These are phyloP conservation scores for Hyphopichia khmerensis DNA, from an alignment of 1,139 yeast genomes.

Conservation along the genomic window DNA sequence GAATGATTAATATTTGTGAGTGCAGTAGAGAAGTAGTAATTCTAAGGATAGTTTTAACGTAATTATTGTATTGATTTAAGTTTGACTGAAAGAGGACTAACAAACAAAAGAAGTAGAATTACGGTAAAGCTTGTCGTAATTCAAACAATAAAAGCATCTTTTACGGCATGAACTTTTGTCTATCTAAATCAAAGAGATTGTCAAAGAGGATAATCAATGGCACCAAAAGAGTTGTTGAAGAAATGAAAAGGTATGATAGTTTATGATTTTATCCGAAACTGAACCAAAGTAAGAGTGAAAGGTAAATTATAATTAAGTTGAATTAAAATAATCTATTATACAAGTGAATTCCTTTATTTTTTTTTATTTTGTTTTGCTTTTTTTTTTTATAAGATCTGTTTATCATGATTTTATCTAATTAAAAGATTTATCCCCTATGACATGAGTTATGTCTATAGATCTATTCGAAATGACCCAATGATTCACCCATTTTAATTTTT, in stretches of 20 bases:
- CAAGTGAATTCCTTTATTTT: not conserved
- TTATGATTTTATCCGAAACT: not conserved
- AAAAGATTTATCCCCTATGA: not conserved
- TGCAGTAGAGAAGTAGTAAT: no score
- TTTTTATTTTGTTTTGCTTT: no score
- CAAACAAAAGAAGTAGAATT: not conserved
- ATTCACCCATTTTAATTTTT: constrained; percentile 81
- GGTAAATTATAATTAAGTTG: not conserved
- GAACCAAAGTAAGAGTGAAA: not conserved
- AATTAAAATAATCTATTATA: not conserved
- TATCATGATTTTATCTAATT: no score
- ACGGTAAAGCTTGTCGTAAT: no score
- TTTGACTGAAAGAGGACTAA: not conserved
- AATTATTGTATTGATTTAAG: no score
- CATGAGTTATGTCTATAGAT: no score
- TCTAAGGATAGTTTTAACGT: no score
- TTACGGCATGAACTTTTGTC: no score
- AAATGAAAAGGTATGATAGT: not conserved
- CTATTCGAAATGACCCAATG: constrained; percentile 49
- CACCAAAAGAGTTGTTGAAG: not conserved
- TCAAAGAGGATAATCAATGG: not conserved
- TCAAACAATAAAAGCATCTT: no score
- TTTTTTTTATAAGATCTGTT: no score
- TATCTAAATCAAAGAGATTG: not conserved
- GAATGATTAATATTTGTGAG: no score